A percentile compares a stretch with the other conserved stretches of the same genome.
phyloP scores from a whole-genome alignment of 257 asterid species.

The Fraxinus cuspidata region DNA sequence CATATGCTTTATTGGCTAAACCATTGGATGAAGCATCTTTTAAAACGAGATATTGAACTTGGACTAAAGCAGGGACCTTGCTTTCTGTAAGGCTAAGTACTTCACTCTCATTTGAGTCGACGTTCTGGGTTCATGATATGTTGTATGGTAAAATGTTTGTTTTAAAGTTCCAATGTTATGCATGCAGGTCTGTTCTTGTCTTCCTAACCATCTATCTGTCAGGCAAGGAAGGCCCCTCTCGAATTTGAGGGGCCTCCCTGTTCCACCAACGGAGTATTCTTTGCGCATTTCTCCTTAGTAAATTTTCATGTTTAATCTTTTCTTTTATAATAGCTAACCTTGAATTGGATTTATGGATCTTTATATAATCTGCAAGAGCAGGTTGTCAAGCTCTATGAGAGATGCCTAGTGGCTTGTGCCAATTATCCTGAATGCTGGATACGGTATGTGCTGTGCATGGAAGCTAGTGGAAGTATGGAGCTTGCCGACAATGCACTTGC shows the following conservation, averaged over 20 bases:
- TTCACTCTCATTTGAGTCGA: conserved; percentile 95
- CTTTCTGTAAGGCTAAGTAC: conserved; percentile 98
- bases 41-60: conserved; percentile 76
- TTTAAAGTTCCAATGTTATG: conserved; percentile 89
- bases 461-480: conserved; percentile 84
- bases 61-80: conserved; percentile 96
- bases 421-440: conserved; percentile 95
- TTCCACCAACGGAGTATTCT: conserved; percentile 81
- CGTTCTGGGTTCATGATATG: conserved; percentile 87
- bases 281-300: conserved; percentile 57
- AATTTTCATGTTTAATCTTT: conserved; percentile 30
- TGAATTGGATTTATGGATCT: conserved; percentile 29
- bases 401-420: conserved; percentile 96
- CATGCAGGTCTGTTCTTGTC: conserved; percentile 99
- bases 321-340: conserved; percentile 16
- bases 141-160: conserved; percentile 52
- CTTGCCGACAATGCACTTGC: conserved; percentile 94
- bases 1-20: conserved; percentile 93
- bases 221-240: conserved; percentile 89
- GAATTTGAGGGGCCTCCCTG: conserved; percentile 87
- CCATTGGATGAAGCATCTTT: conserved; percentile 93
- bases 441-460: conserved; percentile 85
- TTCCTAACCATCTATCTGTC: conserved; percentile 96
- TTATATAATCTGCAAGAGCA: conserved; percentile 38
- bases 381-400: conserved; percentile 96